phyloP scores from a whole-genome alignment of 2,329 filamentous ascomycete genomes.

The Tolypocladium capitatum region DNA sequence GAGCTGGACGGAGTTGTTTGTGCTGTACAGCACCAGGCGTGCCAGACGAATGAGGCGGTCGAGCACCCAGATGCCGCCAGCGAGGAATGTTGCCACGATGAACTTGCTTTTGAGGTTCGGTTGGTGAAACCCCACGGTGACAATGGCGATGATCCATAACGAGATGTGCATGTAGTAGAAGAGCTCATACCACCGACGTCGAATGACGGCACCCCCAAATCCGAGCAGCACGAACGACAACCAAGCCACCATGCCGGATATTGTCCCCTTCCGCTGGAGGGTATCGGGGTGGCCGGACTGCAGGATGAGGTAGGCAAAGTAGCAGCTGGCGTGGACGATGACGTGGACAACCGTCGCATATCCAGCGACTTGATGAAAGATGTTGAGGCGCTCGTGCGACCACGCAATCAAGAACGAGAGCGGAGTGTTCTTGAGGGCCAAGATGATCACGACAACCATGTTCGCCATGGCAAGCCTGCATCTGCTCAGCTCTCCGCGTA shows the following conservation, averaged over 20 bases:
- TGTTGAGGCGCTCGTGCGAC: conserved; percentile 46
- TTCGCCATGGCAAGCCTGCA: conserved; percentile 30
- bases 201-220: conserved; percentile 27
- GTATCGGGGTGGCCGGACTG: conserved; percentile 11
- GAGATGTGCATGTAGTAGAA: conserved; percentile 41
- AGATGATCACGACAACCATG: conserved; percentile 36
- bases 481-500: background rate
- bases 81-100: conserved; percentile 27
- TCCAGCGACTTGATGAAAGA: conserved; percentile 40
- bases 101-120: conserved; percentile 29
- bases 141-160: conserved; percentile 34
- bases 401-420: conserved; percentile 37
- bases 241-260: conserved; percentile 35
- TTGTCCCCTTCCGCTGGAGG: conserved; percentile 24
- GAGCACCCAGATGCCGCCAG: conserved; percentile 32
- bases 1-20: conserved; percentile 39
- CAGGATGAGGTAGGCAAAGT: conserved; percentile 28
- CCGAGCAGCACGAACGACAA: conserved; percentile 31
- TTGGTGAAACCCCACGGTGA: conserved; percentile 38
- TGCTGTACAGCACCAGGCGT: conserved; percentile 29
- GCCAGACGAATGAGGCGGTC: conserved; percentile 36
- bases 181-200: conserved; percentile 38
- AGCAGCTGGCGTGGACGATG: conserved; percentile 31
- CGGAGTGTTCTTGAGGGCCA: conserved; percentile 46
- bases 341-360: conserved; percentile 32